phyloP scores from a whole-genome alignment of 2,329 filamentous ascomycete species.

The Magnaporthiopsis incrustans region DNA sequence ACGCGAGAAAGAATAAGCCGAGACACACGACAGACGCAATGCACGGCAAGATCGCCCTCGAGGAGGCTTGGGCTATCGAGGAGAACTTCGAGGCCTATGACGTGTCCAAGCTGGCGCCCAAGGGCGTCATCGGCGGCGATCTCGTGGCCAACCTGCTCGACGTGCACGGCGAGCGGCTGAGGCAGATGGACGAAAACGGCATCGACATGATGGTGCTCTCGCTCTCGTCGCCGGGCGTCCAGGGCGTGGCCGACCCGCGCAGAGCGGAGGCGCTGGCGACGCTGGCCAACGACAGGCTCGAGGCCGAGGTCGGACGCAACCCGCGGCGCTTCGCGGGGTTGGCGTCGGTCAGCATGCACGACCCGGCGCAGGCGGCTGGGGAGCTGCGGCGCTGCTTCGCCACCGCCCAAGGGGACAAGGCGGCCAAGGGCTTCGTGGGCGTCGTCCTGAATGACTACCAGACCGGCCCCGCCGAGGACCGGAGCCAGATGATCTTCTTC shows the following conservation, averaged over 20 bases:
- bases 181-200: slow-evolving; percentile 17
- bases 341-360: slow-evolving; percentile 21
- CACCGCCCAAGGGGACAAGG: slow-evolving; percentile 27
- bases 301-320: slow-evolving; percentile 13
- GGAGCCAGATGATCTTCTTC: slow-evolving; percentile 57
- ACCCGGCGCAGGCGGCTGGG: slow-evolving; percentile 17
- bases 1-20: not conserved
- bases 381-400: slow-evolving; percentile 37
- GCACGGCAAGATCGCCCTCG: slow-evolving; percentile 16
- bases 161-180: slow-evolving; percentile 15
- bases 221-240: slow-evolving; percentile 14
- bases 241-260: slow-evolving; percentile 13
- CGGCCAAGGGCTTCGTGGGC: slow-evolving; percentile 24
- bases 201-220: slow-evolving; percentile 17
- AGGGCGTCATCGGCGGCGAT: slow-evolving; percentile 15
- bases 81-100: slow-evolving; percentile 16
- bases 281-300: slow-evolving; percentile 15
- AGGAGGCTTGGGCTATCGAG: slow-evolving; percentile 17
- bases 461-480: slow-evolving; percentile 42
- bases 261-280: slow-evolving; percentile 14
- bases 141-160: slow-evolving; percentile 16
- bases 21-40: slow-evolving; percentile 7
- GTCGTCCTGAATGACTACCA: slow-evolving; percentile 39
- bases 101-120: slow-evolving; percentile 14
- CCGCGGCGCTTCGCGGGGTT: slow-evolving; percentile 14